Evolutionary conservation across 352 stramenopile genomes (phyloP), one percentile per base, ranked within the genome.

Genomic region (Pythium volutum): DNA sequence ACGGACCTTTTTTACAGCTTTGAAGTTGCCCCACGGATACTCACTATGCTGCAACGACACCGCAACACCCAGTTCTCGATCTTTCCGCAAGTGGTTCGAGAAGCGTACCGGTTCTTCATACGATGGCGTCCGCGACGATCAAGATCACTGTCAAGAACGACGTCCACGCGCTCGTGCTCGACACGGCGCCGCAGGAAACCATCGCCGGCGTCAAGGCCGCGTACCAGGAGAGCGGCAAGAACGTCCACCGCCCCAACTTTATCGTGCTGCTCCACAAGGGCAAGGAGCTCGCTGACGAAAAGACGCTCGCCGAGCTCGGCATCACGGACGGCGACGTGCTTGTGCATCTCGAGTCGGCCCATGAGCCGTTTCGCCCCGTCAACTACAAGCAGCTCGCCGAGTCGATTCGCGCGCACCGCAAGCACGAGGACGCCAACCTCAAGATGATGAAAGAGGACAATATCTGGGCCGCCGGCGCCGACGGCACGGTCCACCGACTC

Each of bases 391-490:
- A 77, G 42, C 72, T 95, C 46, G 86, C 86, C 10, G 79, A 95
- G 55, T 82, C 79, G 47, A 89, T 95, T 54, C 84, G 86, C 53
- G 82, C 65, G 39, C 86, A 79, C 45, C 77, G 82, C 52, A 86
- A 85, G 66, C 84, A 95, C 55, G 84, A 95, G 55, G 81, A 93
- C 59, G 62, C 76, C 16, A 91, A 91, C 61, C 54, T 93, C 55
- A 86, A 91, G 67, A 91, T 93, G 76, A 79, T 88, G 63, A 89
- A 92, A 70, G 78, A 93, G 74, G 87, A 95, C 61, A 94, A 93
- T 57, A 93, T 93, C 42, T 95, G 86, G 86, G 86, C 86, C 22
- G 86, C 86, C 1, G 74, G 81, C 15, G 53, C 79, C 67, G 86
- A 95, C 36, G 86, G 86, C 46, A 95, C 79, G 7, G 79, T 95